Base-by-base conservation (phyloP, 169 alveolate species). In the Plasmodium billcollinsi region DNA sequence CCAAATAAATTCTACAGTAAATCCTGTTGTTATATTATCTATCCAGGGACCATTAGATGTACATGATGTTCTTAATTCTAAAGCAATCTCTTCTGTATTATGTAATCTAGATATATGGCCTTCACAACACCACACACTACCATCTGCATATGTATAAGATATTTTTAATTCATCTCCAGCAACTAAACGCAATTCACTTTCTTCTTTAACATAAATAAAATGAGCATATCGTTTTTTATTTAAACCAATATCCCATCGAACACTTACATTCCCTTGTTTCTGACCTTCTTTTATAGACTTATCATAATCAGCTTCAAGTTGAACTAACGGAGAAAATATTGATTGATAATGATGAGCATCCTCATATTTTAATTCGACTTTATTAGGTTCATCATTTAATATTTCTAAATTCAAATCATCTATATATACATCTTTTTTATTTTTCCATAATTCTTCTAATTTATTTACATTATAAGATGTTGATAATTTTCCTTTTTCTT, bases 231-330 rank as follows among this genome's bases (percentile, higher is more conserved):
- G 94, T 94, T 95, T 95, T 73, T 95, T 96, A 61, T 92, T 96
- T 56, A 89, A 70, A 18, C 91, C 93, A n/a, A 88, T 29, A 56
- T 95, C 98, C 95, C 97, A 96, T 58, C 97, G 88, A 54, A 94
- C 95, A 67, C 85, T 75, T 1, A 96, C 95, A 89, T 93, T 94
- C 26, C 91, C 93, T 93, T 96, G 96, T n/a, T 95, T 93, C 90
- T 98, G 97, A 1, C 97, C 93, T 91, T 96, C 98, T 92, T 97
- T 97, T 71, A 97, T 93, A 71, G 94, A 94, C 88, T 97, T 96
- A 89, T 98, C 99, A 90, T 96, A 96, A 69, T 97, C 98, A 43
- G 98, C 99, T 92, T 98, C 99, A 21, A 97, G 95, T 83, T 97
- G 95, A 54, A 98, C 95, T 33, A 98, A 88, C 0, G 98, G 98